Conservation (phyloP, 805 yeast species). For the Grigorovia yakushimaensis region DNA sequence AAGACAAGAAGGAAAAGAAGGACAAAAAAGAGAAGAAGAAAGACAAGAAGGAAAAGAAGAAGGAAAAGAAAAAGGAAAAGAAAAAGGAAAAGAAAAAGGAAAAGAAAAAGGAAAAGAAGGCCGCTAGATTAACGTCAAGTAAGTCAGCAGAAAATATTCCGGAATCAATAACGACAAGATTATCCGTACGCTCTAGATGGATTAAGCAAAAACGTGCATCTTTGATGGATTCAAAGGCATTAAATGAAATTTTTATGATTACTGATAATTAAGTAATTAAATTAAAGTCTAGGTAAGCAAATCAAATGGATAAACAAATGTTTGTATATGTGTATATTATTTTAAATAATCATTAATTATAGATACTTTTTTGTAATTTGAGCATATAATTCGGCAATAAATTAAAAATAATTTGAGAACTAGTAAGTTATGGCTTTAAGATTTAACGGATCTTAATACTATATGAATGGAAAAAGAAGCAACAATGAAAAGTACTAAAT, state of each 20-base stretch:
- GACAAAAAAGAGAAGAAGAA: slow-evolving; percentile 22
- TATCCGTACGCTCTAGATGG: slow-evolving; percentile 76
- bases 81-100: slow-evolving; percentile 24
- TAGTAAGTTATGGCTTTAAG: too few relatives aligned
- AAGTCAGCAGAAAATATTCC: slow-evolving; percentile 17
- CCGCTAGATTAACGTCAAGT: slow-evolving; percentile 19
- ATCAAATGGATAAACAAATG: not conserved
- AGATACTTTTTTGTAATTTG: not conserved
- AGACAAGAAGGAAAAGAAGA: slow-evolving; percentile 22
- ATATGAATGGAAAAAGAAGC: too few relatives aligned
- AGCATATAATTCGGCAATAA: too few relatives aligned
- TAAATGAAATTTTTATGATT: slow-evolving; percentile 90
- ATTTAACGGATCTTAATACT: too few relatives aligned
- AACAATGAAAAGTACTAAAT: too few relatives aligned
- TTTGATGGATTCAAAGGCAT: slow-evolving; percentile 76
- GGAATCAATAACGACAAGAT: slow-evolving; percentile 39
- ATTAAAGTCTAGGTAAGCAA: not conserved
- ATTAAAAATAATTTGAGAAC: too few relatives aligned
- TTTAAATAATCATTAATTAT: not conserved
- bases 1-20: slow-evolving; percentile 26
- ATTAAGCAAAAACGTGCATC: slow-evolving; percentile 88
- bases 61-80: slow-evolving; percentile 27
- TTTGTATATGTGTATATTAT: not conserved
- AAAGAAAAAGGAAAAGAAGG: slow-evolving; percentile 21
- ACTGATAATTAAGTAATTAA: slow-evolving; percentile 31